Evolutionary conservation across 768 basidiomycete genomes (phyloP).

Genomic region (Scleroderma citrinum): DNA sequence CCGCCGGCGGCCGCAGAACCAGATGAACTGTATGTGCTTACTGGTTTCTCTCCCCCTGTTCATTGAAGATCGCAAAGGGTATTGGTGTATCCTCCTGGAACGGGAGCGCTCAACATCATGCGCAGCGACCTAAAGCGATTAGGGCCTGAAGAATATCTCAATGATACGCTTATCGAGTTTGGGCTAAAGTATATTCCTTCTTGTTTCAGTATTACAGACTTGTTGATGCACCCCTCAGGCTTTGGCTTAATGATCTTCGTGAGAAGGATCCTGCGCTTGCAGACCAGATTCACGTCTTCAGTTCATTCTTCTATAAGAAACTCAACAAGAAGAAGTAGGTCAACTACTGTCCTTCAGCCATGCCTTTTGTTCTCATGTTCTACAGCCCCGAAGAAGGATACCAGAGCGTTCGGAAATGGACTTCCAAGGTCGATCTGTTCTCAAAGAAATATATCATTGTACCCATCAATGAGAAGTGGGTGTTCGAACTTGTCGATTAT

Average conservation of each 20-base stretch:
- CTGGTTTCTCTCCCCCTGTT: neutral
- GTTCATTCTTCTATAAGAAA: constrained; percentile 98
- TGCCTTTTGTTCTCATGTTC: constrained; percentile 13
- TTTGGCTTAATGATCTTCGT: constrained; percentile 61
- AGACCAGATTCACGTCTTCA: constrained; percentile 83
- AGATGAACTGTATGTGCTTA: constrained; percentile 56
- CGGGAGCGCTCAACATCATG: constrained; percentile 78
- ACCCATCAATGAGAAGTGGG: constrained; percentile 95
- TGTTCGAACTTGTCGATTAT: neutral
- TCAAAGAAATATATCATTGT: constrained; percentile 88
- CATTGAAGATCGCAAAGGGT: constrained; percentile 40
- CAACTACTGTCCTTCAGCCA: neutral
- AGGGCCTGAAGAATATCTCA: constrained; percentile 78
- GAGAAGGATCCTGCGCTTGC: constrained; percentile 53
- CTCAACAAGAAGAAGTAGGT: constrained; percentile 58
- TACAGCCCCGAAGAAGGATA: constrained; percentile 60
- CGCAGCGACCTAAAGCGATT: constrained; percentile 71
- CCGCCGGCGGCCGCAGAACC: constrained; percentile 37
- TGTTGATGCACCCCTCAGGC: constrained; percentile 35
- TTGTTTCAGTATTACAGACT: neutral
- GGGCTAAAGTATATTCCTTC: constrained; percentile 71
- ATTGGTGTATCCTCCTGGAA: constrained; percentile 65
- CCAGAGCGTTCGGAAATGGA: constrained; percentile 89
- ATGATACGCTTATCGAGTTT: constrained; percentile 95
- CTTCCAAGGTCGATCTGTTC: constrained; percentile 82